Evolutionary conservation across 2,329 filamentous ascomycete genomes (phyloP).

Genomic region (Paraconiothyrium brasiliense): DNA sequence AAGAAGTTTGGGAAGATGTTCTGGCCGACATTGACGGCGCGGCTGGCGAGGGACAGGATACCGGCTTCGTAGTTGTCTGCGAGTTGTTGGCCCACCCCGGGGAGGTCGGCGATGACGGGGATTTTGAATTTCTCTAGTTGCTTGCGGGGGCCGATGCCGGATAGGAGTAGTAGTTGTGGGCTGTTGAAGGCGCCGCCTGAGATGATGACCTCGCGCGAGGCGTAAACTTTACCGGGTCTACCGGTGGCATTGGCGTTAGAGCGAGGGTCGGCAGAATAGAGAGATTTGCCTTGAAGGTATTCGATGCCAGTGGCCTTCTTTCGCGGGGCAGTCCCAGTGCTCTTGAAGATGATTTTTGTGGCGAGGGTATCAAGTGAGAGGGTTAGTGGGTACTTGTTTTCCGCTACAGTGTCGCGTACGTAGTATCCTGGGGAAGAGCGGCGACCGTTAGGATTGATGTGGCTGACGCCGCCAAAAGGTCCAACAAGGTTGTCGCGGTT

Average conservation of each 20-base stretch:
- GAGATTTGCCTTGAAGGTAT: constrained; percentile 32
- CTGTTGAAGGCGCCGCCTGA: constrained; percentile 65
- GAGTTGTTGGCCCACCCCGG: constrained; percentile 71
- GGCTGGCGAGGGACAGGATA: constrained; percentile 26
- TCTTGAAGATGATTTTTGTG: constrained; percentile 54
- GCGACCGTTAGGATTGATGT: constrained; percentile 32
- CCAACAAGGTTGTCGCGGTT: constrained; percentile 54
- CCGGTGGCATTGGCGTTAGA: constrained; percentile 28
- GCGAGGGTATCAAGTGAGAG: constrained; percentile 52
- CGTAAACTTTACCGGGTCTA: constrained; percentile 5
- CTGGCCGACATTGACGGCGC: constrained; percentile 24
- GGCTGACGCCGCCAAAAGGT: constrained; percentile 38
- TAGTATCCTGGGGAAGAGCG: constrained; percentile 50
- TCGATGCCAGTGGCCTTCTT: constrained; percentile 55
- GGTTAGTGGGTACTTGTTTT: constrained; percentile 45
- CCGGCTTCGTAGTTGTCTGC: constrained; percentile 63
- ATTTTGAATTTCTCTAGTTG: constrained; percentile 65
- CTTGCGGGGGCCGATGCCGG: constrained; percentile 64
- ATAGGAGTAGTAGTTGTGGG: constrained; percentile 70
- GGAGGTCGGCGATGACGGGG: constrained; percentile 61
- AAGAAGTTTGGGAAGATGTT: constrained; percentile 48
- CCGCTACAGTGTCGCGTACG: constrained; percentile 58
- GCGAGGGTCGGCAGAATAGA: constrained; percentile 10
- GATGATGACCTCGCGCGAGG: constrained; percentile 28
- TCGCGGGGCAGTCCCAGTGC: constrained; percentile 19